Conservation (phyloP, 1,284 basidiomycete species). For the Athelia psychrophila region DNA sequence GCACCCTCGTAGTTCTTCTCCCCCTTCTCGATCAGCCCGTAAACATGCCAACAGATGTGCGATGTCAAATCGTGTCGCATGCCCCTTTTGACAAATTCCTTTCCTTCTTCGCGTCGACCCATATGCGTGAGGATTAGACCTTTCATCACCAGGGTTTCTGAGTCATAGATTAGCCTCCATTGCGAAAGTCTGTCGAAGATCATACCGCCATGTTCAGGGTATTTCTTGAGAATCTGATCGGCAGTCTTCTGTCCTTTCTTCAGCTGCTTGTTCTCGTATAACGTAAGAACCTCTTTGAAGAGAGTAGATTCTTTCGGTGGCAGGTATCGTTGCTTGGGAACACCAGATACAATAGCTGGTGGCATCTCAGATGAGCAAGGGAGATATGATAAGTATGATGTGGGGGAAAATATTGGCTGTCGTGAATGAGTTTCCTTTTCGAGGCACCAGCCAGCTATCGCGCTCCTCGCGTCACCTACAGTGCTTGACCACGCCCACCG, state of each 20-base stretch:
- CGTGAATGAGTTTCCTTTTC: too few relatives aligned
- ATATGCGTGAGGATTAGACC: conserved; percentile 85
- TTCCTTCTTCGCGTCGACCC: conserved; percentile 81
- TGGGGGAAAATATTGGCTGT: not conserved
- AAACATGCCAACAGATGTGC: conserved; percentile 98
- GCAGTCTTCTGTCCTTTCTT: conserved; percentile 91
- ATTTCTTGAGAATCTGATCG: conserved; percentile 94
- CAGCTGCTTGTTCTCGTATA: conserved; percentile 90
- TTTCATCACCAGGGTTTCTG: conserved; percentile 94
- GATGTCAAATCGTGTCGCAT: conserved; percentile 87
- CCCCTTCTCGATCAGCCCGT: conserved; percentile 89
- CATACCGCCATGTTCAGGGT: conserved; percentile 92
- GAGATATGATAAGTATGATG: not conserved
- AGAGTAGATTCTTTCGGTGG: conserved; percentile 83
- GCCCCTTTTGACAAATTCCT: conserved; percentile 86
- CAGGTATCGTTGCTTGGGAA: conserved; percentile 47
- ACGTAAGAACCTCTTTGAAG: conserved; percentile 87
- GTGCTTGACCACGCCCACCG: not conserved
- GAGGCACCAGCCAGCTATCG: not conserved
- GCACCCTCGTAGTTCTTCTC: conserved; percentile 92
- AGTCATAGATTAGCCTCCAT: conserved; percentile 15
- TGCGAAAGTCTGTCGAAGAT: not conserved
- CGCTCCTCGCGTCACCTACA: not conserved
- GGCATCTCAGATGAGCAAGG: conserved; percentile 20
- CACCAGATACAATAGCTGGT: conserved; percentile 26